These are phyloP conservation scores for Rhodofomes roseus DNA, from an alignment of 1,284 basidiomycete genomes.

Conservation along the genomic window DNA sequence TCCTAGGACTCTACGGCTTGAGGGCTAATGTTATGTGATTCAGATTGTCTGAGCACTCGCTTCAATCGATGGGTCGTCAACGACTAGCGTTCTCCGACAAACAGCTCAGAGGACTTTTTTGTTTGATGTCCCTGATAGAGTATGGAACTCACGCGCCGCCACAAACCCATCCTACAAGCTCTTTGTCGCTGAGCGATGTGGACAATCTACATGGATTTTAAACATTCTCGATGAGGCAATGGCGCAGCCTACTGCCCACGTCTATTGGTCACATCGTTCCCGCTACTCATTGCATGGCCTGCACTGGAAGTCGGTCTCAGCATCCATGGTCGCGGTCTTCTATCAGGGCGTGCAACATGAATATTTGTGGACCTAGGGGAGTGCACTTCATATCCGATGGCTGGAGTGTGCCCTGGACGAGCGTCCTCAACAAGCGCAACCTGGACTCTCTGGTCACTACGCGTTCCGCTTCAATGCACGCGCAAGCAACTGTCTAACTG, in stretches of 20 bases:
- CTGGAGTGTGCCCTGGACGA: slow-evolving; percentile 2
- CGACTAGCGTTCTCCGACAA: no score
- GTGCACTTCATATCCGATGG: not conserved
- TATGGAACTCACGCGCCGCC: no score
- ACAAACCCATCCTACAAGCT: no score
- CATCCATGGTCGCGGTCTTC: not conserved
- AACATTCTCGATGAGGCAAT: no score
- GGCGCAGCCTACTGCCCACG: no score
- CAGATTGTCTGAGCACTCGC: no score
- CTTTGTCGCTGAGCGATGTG: no score
- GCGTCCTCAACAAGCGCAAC: not conserved
- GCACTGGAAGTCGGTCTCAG: not conserved
- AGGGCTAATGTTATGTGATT: not conserved
- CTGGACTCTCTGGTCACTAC: not conserved
- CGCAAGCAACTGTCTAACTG: no score
- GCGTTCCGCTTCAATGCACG: not conserved
- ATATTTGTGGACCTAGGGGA: not conserved
- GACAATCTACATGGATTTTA: no score
- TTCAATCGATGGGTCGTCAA: no score
- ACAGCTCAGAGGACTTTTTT: no score
- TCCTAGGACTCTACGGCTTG: not conserved
- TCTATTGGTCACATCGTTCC: not conserved
- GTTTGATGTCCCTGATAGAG: no score
- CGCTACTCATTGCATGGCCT: not conserved
- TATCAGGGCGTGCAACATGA: not conserved